phyloP scores from a whole-genome alignment of 1,139 yeast genomes.

The Scheffersomyces titani region DNA sequence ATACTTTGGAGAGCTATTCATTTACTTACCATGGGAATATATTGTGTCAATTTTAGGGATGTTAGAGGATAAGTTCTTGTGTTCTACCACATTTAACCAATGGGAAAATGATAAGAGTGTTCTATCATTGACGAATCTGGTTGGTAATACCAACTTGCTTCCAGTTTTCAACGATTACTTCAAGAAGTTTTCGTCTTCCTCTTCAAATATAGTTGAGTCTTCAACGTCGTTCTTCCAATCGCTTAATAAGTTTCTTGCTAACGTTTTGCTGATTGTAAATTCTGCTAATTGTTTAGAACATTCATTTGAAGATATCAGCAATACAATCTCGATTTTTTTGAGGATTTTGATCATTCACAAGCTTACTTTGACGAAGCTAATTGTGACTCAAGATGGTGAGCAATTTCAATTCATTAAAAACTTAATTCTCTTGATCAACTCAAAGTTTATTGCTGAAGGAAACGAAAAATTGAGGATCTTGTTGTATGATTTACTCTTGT shows the following conservation, averaged over 20 bases:
- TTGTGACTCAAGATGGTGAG: constrained; percentile 32
- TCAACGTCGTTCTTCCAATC: constrained; percentile 20
- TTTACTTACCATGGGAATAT: constrained; percentile 30
- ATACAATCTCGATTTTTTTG: constrained; percentile 44
- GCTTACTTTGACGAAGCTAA: constrained; percentile 33
- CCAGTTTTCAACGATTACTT: constrained; percentile 40
- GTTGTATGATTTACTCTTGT: constrained; percentile 61
- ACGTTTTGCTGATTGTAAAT: constrained; percentile 18
- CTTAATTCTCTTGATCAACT: constrained; percentile 47
- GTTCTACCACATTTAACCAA: constrained; percentile 16
- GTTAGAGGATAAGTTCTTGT: constrained; percentile 30
- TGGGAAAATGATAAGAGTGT: constrained; percentile 29
- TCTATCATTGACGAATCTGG: constrained; percentile 21
- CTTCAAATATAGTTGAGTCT: constrained; percentile 21
- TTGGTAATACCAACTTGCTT: constrained; percentile 15
- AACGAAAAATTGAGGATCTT: constrained; percentile 58
- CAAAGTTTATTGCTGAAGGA: constrained; percentile 35
- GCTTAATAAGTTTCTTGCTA: constrained; percentile 18
- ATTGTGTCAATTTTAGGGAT: constrained; percentile 28
- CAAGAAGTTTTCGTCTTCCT: constrained; percentile 37
- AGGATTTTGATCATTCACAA: constrained; percentile 65
- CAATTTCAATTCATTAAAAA: constrained; percentile 42
- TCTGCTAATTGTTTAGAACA: constrained; percentile 5
- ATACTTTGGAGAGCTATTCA: constrained; percentile 44
- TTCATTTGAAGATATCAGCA: constrained; percentile 12